Conservation (phyloP, 1,139 yeast species). For the Schizosaccharomyces versatilis region DNA sequence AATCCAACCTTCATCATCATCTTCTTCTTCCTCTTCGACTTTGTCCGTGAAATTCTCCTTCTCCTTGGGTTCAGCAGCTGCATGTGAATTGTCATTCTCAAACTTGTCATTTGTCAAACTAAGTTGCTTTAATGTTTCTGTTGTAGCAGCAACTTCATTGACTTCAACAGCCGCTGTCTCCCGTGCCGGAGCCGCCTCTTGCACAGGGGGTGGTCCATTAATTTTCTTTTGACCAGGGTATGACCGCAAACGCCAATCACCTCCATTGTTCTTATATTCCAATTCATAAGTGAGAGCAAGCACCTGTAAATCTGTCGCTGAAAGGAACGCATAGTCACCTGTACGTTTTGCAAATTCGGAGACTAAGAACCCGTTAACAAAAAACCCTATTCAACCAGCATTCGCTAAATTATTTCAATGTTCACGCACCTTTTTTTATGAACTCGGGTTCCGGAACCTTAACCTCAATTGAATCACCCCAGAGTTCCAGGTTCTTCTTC, state of each 20-base stretch:
- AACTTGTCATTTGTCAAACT: background rate
- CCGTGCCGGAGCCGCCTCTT: constrained; percentile 10
- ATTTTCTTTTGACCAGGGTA: constrained; percentile 42
- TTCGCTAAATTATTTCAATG: background rate
- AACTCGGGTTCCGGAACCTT: constrained; percentile 56
- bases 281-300: constrained; percentile 79
- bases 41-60: constrained; percentile 9
- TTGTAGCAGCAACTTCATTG: constrained; percentile 7
- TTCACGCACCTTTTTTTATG: constrained; percentile 18
- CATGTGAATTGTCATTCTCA: background rate
- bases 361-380: constrained; percentile 33
- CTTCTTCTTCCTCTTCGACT: constrained; percentile 15
- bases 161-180: constrained; percentile 8
- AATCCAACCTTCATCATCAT: constrained; percentile 75
- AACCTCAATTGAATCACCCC: constrained; percentile 36
- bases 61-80: constrained; percentile 15
- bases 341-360: constrained; percentile 60
- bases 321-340: constrained; percentile 75
- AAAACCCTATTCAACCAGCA: constrained; percentile 12
- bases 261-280: constrained; percentile 47
- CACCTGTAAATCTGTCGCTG: constrained; percentile 77
- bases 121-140: constrained; percentile 3
- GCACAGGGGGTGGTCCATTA: constrained; percentile 12
- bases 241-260: constrained; percentile 46
- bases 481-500: constrained; percentile 45